Evolutionary conservation across 148 eudicot genomes (phyloP).

Genomic region (Salicornia ramosissima): DNA sequence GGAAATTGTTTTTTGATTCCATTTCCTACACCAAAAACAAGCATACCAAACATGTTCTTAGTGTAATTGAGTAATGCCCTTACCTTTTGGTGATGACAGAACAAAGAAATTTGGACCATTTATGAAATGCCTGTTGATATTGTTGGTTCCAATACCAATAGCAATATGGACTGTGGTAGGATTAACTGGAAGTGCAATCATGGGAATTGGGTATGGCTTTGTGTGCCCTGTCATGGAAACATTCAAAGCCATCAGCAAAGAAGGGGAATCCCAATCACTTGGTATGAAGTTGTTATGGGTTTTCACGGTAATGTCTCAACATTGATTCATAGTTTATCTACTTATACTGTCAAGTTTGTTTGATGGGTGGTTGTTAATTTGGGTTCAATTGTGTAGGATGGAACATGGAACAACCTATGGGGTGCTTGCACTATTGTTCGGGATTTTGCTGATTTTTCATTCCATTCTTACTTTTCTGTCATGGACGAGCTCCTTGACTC

Average conservation of each 20-base stretch:
- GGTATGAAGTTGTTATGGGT: slow-evolving; percentile 15
- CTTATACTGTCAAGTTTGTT: not conserved
- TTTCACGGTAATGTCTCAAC: slow-evolving; percentile 15
- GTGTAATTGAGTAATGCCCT: no score
- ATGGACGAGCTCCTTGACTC: slow-evolving; percentile 25
- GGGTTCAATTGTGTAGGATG: slow-evolving; percentile 20
- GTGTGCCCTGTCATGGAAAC: slow-evolving; percentile 28
- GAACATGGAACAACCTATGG: slow-evolving; percentile 26
- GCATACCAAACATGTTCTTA: no score
- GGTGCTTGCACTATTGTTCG: slow-evolving; percentile 29
- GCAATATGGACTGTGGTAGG: slow-evolving; percentile 23
- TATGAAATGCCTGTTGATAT: slow-evolving; percentile 26
- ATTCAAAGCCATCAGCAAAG: slow-evolving; percentile 19
- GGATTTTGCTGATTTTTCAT: slow-evolving; percentile 28
- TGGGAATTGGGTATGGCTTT: slow-evolving; percentile 24
- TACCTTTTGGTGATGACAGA: slow-evolving; percentile 6
- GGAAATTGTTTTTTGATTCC: no score
- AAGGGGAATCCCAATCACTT: slow-evolving; percentile 11
- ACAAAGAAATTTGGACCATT: slow-evolving; percentile 23
- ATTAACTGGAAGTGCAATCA: slow-evolving; percentile 14
- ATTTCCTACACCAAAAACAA: no score
- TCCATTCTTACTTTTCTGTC: slow-evolving; percentile 27
- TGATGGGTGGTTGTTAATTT: not conserved
- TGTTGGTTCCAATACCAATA: slow-evolving; percentile 21
- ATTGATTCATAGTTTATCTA: not conserved